These are phyloP conservation scores for Nakaseomyces bracarensis DNA, from an alignment of 1,139 yeast species.

Conservation along the genomic window DNA sequence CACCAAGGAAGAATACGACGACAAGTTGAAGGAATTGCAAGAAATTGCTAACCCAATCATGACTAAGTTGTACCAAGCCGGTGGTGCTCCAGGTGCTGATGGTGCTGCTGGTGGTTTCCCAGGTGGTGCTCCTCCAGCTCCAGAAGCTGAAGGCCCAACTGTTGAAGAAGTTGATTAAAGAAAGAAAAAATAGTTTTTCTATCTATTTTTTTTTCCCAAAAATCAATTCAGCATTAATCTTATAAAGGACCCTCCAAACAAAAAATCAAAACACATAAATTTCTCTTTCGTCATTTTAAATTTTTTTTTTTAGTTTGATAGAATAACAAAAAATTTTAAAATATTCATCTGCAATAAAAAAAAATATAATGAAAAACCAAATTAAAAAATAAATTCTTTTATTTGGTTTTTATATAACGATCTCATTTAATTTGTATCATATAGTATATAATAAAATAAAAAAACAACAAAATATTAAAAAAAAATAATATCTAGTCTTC, in stretches of 20 bases:
- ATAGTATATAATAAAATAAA: not conserved
- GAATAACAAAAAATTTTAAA: slow-evolving; percentile 4
- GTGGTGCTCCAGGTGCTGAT: slow-evolving; percentile 53
- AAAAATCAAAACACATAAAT: too few relatives aligned
- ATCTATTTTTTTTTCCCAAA: not conserved
- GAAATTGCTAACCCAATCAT: slow-evolving; percentile 89
- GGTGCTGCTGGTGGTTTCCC: slow-evolving; percentile 62
- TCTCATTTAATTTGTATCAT: slow-evolving; percentile 6
- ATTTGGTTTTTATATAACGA: slow-evolving; percentile 6
- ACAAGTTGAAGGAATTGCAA: slow-evolving; percentile 91
- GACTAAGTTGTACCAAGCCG: slow-evolving; percentile 81
- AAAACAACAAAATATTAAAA: too few relatives aligned
- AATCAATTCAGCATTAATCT: too few relatives aligned
- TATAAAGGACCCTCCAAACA: too few relatives aligned
- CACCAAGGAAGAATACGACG: slow-evolving; percentile 76
- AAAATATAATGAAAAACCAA: not conserved
- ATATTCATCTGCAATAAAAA: slow-evolving; percentile 3
- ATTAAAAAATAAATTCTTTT: not conserved
- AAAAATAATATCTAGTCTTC: slow-evolving; percentile 4
- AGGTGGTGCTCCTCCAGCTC: slow-evolving; percentile 62
- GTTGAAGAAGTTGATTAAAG: slow-evolving; percentile 87
- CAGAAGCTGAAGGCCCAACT: slow-evolving; percentile 77
- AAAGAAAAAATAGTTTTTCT: too few relatives aligned
- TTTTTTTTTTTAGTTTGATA: slow-evolving; percentile 8
- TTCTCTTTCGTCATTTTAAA: slow-evolving; percentile 7